Base-by-base conservation (phyloP, 768 basidiomycete species). In the Xerocomellus chrysenteron region DNA sequence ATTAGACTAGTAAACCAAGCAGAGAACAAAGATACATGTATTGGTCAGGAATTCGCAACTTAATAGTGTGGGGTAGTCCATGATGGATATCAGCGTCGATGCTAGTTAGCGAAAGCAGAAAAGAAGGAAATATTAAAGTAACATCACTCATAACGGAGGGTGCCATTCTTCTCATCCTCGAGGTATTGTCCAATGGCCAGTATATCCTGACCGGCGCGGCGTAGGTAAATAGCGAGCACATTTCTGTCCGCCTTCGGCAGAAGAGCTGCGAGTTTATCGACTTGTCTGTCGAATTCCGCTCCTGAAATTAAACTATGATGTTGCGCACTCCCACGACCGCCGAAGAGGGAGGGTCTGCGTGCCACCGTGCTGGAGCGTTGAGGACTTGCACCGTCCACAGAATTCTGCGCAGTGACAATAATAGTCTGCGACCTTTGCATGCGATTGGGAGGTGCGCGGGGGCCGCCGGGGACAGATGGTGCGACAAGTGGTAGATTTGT, bases 161-260 rank as follows among this genome's bases (percentile, higher is more conserved):
- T 79, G 33, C 89, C 89, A 64, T 86, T 88, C 74, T 86, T 87
- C 68, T 91, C 88, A 60, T 93, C 91, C 60, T 91, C 90, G 12
- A 93, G 75, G 68, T 90, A 93, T 66, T 90, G 87, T 16, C 89
- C 89, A 62, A 93, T 90, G n/a, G 91, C 91, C 42, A 90, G 74
- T 42, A 92, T 87, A 70, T 91, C 90, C 66, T 89, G 83, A 21
- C 91, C 91, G 11, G 89, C 77, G 11, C 87, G 80, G 30, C 82
- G 82, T 56, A 93, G 71, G 69, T 93, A 93, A 14, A 83, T 81
- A 39, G 85, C 85, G 9, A 93, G 79, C 2, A 90, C 73, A 21
- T 70, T 74, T 44, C 82, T 79, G 60, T 92, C 84, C 35, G 87
- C 91, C 61, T 87, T 83, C 16, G 91, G 91, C 33, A 92, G 74